Evolutionary conservation across 2,329 filamentous ascomycete species (phyloP), one percentile per base, ranked within the genome.

Genomic region (Arthroderma sp.): DNA sequence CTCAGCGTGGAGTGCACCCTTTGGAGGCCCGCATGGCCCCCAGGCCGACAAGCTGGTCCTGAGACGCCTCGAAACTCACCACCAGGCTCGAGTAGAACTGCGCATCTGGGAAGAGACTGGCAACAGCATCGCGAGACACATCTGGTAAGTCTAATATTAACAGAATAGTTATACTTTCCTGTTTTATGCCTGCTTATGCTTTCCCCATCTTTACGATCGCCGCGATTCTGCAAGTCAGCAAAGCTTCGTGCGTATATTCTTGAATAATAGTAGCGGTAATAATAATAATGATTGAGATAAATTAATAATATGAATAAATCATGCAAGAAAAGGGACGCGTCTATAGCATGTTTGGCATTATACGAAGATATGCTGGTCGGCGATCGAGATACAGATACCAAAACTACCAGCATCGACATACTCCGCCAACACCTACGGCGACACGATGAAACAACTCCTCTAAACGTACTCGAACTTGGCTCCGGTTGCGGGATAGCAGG

Each of bases 121-220:
- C 3, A 80, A 85, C 55, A 82, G 78, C 57, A 84, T 85, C 54
- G 81, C 81, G 4, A 68, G 79, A 36, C 81, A 85, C 63, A 69
- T 84, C 40, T 85, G 81, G 81, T 80, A 67, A 57, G 61, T n/a
- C n/a, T n/a, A n/a, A n/a, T n/a, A n/a, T n/a, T n/a, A n/a, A n/a
- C n/a, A n/a, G n/a, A n/a, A n/a, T n/a, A n/a, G n/a, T n/a, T n/a
- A n/a, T n/a, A n/a, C n/a, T n/a, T n/a, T n/a, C n/a, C n/a, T n/a
- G n/a, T n/a, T n/a, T n/a, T n/a, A n/a, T n/a, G n/a, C n/a, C n/a
- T n/a, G n/a, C n/a, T n/a, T n/a, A n/a, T n/a, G n/a, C n/a, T n/a
- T n/a, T n/a, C n/a, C n/a, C n/a, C n/a, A n/a, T n/a, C n/a, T n/a
- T n/a, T n/a, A n/a, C n/a, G n/a, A n/a, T n/a, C n/a, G n/a, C n/a